phyloP scores from a whole-genome alignment of 169 alveolate species.

The Babesia ovis region DNA sequence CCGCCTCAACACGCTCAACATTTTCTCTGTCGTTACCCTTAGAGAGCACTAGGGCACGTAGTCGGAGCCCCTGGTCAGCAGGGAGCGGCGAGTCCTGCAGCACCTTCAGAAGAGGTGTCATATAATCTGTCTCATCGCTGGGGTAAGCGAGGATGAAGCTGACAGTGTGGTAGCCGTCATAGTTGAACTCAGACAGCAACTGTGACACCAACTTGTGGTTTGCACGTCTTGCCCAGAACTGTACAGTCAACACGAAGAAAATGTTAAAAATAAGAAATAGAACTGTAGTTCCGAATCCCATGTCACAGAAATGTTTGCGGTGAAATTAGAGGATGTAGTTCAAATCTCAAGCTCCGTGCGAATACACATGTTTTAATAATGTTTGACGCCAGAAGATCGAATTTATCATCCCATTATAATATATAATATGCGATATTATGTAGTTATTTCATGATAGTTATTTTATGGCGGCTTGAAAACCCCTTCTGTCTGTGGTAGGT shows the following conservation, averaged over 20 bases:
- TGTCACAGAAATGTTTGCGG: no score
- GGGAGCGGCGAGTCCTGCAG: constrained; percentile 7
- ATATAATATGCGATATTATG: no score
- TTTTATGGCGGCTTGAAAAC: no score
- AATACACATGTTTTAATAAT: no score
- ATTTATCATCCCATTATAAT: no score
- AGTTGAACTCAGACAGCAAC: constrained; percentile 13
- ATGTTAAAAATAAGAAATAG: background rate
- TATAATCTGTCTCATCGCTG: constrained; percentile 90
- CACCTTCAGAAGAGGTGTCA: constrained; percentile 82
- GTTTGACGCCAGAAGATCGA: no score
- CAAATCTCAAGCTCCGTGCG: no score
- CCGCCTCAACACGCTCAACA: constrained; percentile 62
- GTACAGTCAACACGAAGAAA: background rate
- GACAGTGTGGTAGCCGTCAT: constrained; percentile 1
- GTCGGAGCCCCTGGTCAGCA: background rate
- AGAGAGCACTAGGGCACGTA: constrained; percentile 44
- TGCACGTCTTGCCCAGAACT: background rate
- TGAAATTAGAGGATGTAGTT: no score
- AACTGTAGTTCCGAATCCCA: no score
- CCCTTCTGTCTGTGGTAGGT: no score
- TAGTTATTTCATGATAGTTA: no score
- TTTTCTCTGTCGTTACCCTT: constrained; percentile 55
- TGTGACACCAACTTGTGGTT: constrained; percentile 1
- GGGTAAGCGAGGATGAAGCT: constrained; percentile 88